phyloP scores from a whole-genome alignment of 2,329 filamentous ascomycete genomes.

The Phialocephala sp. region DNA sequence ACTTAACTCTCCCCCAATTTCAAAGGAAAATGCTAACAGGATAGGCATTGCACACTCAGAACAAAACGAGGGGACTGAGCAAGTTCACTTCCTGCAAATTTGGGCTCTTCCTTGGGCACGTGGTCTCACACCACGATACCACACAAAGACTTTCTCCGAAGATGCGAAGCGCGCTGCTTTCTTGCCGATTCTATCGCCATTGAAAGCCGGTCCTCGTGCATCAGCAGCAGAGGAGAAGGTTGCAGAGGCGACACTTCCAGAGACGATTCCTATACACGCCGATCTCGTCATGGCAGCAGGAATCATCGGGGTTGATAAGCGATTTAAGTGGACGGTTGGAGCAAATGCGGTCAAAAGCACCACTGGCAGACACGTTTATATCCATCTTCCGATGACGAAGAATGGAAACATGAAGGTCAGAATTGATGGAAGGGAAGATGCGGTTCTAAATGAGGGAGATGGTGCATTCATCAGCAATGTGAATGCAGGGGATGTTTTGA shows the following conservation, averaged over 20 bases:
- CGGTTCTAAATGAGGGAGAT: slow-evolving; percentile 76
- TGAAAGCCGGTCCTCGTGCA: slow-evolving; percentile 69
- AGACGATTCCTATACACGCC: slow-evolving; percentile 82
- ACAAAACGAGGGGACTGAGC: slow-evolving; percentile 72
- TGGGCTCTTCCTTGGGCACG: slow-evolving; percentile 82
- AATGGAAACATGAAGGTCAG: slow-evolving; percentile 74
- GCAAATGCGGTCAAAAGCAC: slow-evolving; percentile 55
- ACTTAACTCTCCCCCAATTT: slow-evolving; percentile 39
- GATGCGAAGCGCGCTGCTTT: slow-evolving; percentile 74
- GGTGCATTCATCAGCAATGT: slow-evolving; percentile 76
- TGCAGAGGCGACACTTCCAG: slow-evolving; percentile 63
- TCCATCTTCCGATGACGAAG: slow-evolving; percentile 83
- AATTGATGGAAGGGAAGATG: slow-evolving; percentile 69
- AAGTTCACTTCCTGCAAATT: slow-evolving; percentile 87
- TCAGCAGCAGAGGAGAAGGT: slow-evolving; percentile 66
- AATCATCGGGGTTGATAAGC: slow-evolving; percentile 68
- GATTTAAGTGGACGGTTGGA: slow-evolving; percentile 76
- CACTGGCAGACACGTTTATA: slow-evolving; percentile 72
- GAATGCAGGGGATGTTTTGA: slow-evolving; percentile 66
- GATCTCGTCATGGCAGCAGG: slow-evolving; percentile 84
- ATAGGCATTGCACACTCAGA: slow-evolving; percentile 78
- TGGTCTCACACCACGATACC: slow-evolving; percentile 76
- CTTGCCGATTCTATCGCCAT: slow-evolving; percentile 76
- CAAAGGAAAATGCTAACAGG: slow-evolving; percentile 27
- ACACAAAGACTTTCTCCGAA: slow-evolving; percentile 75